A percentile compares a stretch with the other conserved stretches of the same genome.
These are phyloP conservation scores for Ganoderma sinense DNA, from an alignment of 1,284 basidiomycete species.

Conservation along the genomic window DNA sequence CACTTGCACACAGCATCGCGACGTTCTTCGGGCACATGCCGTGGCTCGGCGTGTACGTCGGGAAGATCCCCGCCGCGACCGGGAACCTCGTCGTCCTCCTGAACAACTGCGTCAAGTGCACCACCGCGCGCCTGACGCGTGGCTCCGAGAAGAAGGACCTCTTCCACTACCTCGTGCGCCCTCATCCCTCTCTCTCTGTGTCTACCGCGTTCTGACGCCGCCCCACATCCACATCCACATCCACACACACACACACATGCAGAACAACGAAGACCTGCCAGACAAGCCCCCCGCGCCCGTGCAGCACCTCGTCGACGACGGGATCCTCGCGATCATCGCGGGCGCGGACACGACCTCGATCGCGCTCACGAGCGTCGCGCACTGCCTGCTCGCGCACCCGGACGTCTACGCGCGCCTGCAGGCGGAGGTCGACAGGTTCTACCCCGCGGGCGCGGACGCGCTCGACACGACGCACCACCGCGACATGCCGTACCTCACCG, in stretches of 20 bases:
- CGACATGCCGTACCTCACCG: constrained; percentile 41
- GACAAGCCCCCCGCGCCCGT: constrained; percentile 18
- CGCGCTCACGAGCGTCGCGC: constrained; percentile 32
- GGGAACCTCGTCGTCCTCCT: constrained; percentile 15
- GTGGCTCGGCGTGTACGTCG: background rate
- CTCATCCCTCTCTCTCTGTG: too few species aligned
- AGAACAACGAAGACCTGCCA: constrained; percentile 33
- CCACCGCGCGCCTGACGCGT: constrained; percentile 17
- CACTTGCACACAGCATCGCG: background rate
- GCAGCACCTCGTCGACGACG: constrained; percentile 27
- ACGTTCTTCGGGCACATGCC: constrained; percentile 2
- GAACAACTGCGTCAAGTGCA: constrained; percentile 10
- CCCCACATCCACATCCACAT: too few species aligned
- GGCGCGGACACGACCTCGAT: constrained; percentile 43
- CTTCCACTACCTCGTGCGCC: constrained; percentile 31
- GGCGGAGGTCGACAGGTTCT: constrained; percentile 40
- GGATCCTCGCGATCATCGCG: constrained; percentile 30
- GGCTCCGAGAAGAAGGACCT: constrained; percentile 28
- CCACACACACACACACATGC: too few species aligned
- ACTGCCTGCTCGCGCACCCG: constrained; percentile 32
- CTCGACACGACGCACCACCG: constrained; percentile 31
- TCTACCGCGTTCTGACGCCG: too few species aligned
- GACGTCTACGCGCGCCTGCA: constrained; percentile 32
- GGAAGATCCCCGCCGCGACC: constrained; percentile 12
- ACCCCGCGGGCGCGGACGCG: constrained; percentile 34